Evolutionary conservation across 1,139 yeast genomes (phyloP), one percentile per base, ranked within the genome.

Genomic region (Geotrichum bryndzae): DNA sequence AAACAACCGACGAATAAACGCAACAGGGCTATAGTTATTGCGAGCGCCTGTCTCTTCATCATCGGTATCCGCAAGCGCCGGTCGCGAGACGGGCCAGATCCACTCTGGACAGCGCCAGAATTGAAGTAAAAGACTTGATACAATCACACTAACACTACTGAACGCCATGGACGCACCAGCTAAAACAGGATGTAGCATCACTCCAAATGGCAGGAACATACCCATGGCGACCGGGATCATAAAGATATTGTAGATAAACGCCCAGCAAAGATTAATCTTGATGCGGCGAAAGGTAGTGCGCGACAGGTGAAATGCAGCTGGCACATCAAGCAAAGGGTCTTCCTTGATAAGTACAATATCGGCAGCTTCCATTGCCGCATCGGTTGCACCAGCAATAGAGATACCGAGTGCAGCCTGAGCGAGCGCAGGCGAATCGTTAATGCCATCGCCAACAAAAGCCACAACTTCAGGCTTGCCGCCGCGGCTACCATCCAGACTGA

Each of bases 141-240:
- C 68, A 11, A 95, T 94, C 27, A 95, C 99, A 70, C 96, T 88
- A 4, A 90, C 87, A 10, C 96, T 88, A 68, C 96, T 88, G 70
- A 89, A 77, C 0, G 97, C 96, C 99, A 95, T 95, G 0, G 97
- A 88, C 0, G 86, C 87, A 51, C 80, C 77, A 23, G 96, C 96
- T 23, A 96, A 96, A 69, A 90, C 84, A 69, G 95, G 87, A n/a
- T 97, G 96, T 61, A 94, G 88, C 74, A 86, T 84, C 52, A 90
- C 74, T 33, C 90, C 90, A 73, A 88, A 85, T 1, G 96, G 97
- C 56, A 92, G 79, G 61, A 87, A 74, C 22, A 87, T 78, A 1
- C 98, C 98, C 97, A 94, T 92, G 0, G 99, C 97, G 71, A 94
- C 83, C 1, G 99, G 99, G 53, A 95, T 81, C 97, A 94, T 91